These are phyloP conservation scores for Diaporthe humulicola DNA, from an alignment of 2,329 filamentous ascomycete genomes.

Conservation along the genomic window DNA sequence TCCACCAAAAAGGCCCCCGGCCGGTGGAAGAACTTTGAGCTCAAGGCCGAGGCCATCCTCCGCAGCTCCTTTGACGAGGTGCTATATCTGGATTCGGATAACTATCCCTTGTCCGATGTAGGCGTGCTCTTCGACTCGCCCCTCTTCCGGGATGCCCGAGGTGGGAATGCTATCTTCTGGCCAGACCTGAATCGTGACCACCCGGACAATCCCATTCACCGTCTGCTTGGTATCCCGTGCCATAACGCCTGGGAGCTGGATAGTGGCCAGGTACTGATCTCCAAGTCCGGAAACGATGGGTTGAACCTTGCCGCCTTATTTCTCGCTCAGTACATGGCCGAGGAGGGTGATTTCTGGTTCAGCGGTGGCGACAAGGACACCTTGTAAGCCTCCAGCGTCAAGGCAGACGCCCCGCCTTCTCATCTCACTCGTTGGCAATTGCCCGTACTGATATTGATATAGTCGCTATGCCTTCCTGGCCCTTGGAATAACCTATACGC, in stretches of 20 bases:
- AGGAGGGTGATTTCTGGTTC: constrained; percentile 38
- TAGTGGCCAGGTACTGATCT: constrained; percentile 38
- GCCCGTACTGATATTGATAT: background rate
- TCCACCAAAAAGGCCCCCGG: constrained; percentile 36
- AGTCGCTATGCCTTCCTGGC: constrained; percentile 40
- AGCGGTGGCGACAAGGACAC: constrained; percentile 40
- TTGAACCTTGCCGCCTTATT: constrained; percentile 39
- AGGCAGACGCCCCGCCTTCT: background rate
- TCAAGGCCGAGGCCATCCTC: constrained; percentile 38
- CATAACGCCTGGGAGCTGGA: constrained; percentile 40
- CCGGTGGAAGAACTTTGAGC: constrained; percentile 40
- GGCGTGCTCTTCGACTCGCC: constrained; percentile 25
- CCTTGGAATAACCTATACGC: constrained; percentile 37
- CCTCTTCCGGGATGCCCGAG: constrained; percentile 29
- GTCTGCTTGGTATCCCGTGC: constrained; percentile 37
- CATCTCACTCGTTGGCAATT: background rate
- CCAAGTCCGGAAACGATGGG: constrained; percentile 37
- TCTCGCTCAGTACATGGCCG: constrained; percentile 37
- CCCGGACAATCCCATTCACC: constrained; percentile 39
- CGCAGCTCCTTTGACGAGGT: constrained; percentile 39
- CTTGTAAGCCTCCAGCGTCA: constrained; percentile 27
- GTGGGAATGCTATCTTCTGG: constrained; percentile 37
- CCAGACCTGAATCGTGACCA: constrained; percentile 40
- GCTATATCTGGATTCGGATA: constrained; percentile 41
- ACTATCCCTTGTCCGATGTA: constrained; percentile 35